Percentiles rank a stretch among this genome's conserved stretches.
phyloP scores from a whole-genome alignment of 2,329 filamentous ascomycete genomes.

The Cordyceps pruinosa region DNA sequence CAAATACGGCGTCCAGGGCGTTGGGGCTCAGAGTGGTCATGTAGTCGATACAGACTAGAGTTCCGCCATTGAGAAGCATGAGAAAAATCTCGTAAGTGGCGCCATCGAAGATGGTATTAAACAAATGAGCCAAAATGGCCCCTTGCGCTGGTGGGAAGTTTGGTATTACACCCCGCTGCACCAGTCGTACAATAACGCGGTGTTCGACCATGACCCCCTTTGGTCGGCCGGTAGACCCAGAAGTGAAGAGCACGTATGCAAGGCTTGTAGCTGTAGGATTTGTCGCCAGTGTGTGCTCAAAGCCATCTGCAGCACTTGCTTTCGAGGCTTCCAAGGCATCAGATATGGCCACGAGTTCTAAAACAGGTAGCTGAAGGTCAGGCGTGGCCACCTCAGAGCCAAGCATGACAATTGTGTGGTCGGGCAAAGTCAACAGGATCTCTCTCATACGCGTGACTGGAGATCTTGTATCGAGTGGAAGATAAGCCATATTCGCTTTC shows the following conservation, averaged over 20 bases:
- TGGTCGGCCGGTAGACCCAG: constrained; percentile 42
- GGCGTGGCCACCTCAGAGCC: constrained; percentile 1
- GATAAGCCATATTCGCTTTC: constrained; percentile 21
- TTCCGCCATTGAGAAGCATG: constrained; percentile 15
- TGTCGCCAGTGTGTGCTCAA: too few species aligned
- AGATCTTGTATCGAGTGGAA: constrained; percentile 18
- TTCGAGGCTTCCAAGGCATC: neutral
- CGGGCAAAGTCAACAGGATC: constrained; percentile 11
- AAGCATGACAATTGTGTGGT: constrained; percentile 11
- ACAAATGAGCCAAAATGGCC: constrained; percentile 7
- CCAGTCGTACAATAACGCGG: constrained; percentile 14
- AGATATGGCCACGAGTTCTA: neutral
- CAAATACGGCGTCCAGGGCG: constrained; percentile 12
- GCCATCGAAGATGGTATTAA: constrained; percentile 15
- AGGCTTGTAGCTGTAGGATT: constrained; percentile 12
- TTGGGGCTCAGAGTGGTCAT: constrained; percentile 7
- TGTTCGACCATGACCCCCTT: constrained; percentile 38
- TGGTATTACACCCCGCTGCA: neutral
- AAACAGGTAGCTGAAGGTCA: neutral
- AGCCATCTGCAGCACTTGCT: neutral
- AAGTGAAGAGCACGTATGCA: constrained; percentile 41
- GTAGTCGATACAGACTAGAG: constrained; percentile 15
- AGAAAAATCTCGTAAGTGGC: constrained; percentile 14
- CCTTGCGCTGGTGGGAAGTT: neutral
- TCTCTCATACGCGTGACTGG: constrained; percentile 15